Conservation (phyloP, 352 stramenopile species). For the Phytopythium oedochilum region DNA sequence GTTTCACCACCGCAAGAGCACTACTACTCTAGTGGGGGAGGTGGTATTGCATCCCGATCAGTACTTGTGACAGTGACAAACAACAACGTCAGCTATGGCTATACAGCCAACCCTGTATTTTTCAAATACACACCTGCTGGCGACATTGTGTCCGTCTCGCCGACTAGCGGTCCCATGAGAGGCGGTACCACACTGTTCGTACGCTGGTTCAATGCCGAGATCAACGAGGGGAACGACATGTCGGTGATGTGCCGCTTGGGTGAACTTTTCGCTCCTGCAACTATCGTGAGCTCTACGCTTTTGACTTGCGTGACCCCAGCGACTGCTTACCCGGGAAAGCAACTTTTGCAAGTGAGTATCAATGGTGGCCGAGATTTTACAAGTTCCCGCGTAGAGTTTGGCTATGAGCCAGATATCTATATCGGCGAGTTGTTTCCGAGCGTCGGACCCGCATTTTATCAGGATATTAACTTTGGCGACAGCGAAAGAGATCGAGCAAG, state of each 20-base stretch:
- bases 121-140: conserved; percentile 67
- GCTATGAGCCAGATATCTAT: conserved; percentile 36
- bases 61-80: conserved; percentile 59
- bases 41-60: conserved; percentile 18
- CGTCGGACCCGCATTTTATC: conserved; percentile 40
- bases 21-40: conserved; percentile 1
- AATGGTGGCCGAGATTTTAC: conserved; percentile 54
- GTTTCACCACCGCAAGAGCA: conserved; percentile 35
- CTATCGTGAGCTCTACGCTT: conserved; percentile 29
- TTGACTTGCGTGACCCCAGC: conserved; percentile 45
- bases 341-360: conserved; percentile 48
- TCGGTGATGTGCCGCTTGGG: conserved; percentile 48
- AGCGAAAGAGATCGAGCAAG: neutral
- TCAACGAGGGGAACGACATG: conserved; percentile 13
- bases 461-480: neutral
- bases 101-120: conserved; percentile 63
- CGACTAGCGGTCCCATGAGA: conserved; percentile 33
- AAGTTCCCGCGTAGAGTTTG: conserved; percentile 28
- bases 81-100: conserved; percentile 47
- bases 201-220: conserved; percentile 55
- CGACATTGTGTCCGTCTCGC: conserved; percentile 52
- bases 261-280: conserved; percentile 21
- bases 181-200: conserved; percentile 56
- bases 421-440: conserved; percentile 46
- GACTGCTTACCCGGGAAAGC: conserved; percentile 12